A percentile compares a stretch with the other conserved stretches of the same genome.
Conservation (phyloP, 805 yeast species). For the Lipomyces sp. region DNA sequence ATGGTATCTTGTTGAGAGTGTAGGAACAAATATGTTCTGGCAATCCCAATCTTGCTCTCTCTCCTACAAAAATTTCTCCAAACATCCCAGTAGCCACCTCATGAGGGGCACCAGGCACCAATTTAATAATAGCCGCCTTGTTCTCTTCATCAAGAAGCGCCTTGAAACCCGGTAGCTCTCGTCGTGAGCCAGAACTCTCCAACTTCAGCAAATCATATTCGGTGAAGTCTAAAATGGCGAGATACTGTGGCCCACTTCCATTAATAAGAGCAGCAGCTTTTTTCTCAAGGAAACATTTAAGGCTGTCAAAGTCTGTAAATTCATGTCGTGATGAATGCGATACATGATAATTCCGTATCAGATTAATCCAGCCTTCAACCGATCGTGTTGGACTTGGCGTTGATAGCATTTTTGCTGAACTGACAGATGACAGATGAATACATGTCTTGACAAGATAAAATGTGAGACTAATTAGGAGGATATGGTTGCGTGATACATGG, state of each 20-base stretch:
- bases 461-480: background rate
- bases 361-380: background rate
- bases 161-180: background rate
- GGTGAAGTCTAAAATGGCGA: background rate
- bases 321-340: conserved; percentile 1
- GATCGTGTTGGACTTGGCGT: background rate
- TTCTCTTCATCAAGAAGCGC: background rate
- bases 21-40: conserved; percentile 1
- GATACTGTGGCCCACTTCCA: conserved; percentile 3
- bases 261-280: background rate
- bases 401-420: background rate
- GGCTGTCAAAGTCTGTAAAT: background rate
- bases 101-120: background rate
- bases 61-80: background rate
- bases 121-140: conserved; percentile 2
- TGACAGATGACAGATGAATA: background rate
- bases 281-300: background rate
- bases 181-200: background rate
- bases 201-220: background rate
- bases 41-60: background rate
- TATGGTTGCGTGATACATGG: too few species aligned
- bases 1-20: background rate
- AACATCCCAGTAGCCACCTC: background rate
- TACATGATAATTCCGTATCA: background rate
- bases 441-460: background rate